phyloP scores from a whole-genome alignment of 768 basidiomycete genomes.

The Hericium rajendrae region DNA sequence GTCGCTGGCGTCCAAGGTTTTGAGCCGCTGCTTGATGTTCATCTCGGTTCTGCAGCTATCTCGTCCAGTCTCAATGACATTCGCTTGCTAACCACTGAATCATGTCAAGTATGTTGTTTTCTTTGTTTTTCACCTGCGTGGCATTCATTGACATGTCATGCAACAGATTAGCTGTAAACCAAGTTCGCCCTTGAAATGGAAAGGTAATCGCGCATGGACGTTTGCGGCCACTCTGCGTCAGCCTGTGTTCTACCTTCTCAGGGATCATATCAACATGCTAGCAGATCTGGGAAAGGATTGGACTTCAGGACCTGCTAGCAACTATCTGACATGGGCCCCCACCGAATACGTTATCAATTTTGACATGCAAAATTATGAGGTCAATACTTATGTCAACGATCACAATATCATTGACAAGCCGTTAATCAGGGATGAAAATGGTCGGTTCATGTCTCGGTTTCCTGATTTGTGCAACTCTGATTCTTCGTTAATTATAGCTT shows the following conservation, averaged over 20 bases:
- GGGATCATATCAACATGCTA: slow-evolving; percentile 93
- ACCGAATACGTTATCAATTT: slow-evolving; percentile 66
- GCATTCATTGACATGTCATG: slow-evolving; percentile 4
- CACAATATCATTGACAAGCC: slow-evolving; percentile 96
- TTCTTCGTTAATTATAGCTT: slow-evolving; percentile 34
- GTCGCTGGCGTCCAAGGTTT: slow-evolving; percentile 66
- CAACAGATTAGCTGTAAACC: slow-evolving; percentile 59
- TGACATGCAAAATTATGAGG: slow-evolving; percentile 61
- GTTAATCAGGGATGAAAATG: slow-evolving; percentile 71
- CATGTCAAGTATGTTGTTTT: slow-evolving; percentile 52
- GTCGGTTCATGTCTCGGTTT: slow-evolving; percentile 28
- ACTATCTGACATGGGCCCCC: slow-evolving; percentile 78
- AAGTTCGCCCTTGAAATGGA: slow-evolving; percentile 78
- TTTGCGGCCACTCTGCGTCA: slow-evolving; percentile 63
- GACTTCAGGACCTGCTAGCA: slow-evolving; percentile 71
- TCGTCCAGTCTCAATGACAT: slow-evolving; percentile 87
- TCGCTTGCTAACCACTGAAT: slow-evolving; percentile 63
- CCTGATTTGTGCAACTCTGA: background rate
- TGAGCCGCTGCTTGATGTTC: slow-evolving; percentile 68
- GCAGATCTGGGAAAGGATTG: slow-evolving; percentile 91
- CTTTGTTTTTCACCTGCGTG: background rate
- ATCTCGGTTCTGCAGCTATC: slow-evolving; percentile 69
- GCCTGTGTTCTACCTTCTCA: slow-evolving; percentile 68
- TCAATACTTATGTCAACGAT: slow-evolving; percentile 86
- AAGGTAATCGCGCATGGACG: slow-evolving; percentile 69